These are phyloP conservation scores for Leishmania tropica DNA, from an alignment of 208 protist genomes.

Conservation along the genomic window DNA sequence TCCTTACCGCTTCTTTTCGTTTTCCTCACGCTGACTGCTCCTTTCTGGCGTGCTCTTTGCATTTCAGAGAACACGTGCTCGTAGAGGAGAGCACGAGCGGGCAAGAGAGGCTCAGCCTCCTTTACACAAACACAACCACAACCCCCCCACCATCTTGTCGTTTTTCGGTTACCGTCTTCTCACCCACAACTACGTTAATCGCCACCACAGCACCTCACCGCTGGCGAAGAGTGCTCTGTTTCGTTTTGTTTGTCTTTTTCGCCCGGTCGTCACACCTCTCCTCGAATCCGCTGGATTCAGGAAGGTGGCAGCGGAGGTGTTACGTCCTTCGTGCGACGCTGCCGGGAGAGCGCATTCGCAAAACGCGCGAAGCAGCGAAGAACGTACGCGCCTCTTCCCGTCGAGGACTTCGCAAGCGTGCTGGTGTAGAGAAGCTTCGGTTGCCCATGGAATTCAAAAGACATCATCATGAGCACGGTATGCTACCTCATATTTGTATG, in stretches of 20 bases:
- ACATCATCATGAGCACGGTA: conserved; percentile 8
- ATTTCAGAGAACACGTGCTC: background rate
- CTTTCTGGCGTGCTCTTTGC: conserved; percentile 1
- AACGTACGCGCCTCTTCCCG: background rate
- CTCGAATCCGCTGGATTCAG: no score
- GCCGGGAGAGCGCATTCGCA: background rate
- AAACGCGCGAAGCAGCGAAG: background rate
- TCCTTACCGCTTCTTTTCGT: background rate
- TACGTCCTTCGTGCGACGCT: background rate
- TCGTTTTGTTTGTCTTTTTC: background rate
- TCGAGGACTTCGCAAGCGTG: background rate
- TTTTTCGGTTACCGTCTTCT: background rate
- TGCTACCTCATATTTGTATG: conserved; percentile 67
- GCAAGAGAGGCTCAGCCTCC: background rate
- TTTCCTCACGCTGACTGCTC: conserved; percentile 2
- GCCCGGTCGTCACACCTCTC: background rate
- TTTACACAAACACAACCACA: background rate
- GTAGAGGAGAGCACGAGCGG: background rate
- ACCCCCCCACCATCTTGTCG: background rate
- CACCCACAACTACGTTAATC: background rate
- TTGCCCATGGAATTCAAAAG: background rate
- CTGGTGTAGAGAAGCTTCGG: background rate
- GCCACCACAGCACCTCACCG: background rate
- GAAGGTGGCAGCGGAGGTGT: background rate
- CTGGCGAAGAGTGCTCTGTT: background rate